Base-by-base conservation (phyloP, 805 yeast species). In the Debaryomyces maramus region DNA sequence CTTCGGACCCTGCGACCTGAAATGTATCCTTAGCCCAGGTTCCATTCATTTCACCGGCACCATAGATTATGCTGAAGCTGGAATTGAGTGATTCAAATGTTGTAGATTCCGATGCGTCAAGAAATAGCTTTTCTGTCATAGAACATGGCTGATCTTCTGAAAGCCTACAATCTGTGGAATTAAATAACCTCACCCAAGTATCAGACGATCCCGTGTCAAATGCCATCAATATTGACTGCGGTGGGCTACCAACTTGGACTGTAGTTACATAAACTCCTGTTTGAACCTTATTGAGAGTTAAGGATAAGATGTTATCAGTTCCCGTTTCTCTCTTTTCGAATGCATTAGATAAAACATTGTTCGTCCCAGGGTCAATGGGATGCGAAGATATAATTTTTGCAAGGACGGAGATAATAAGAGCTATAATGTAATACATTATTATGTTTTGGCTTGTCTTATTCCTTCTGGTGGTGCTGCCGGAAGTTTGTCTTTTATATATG, bases 191-290 rank as follows among this genome's bases (percentile, higher is more conserved):
- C 11, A 39, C 29, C 46, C 46, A 39, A 15, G 38, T 13, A 31
- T 43, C 46, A 23, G 42, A 37, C 6, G 46, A 30, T 11, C 46
- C 46, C 4, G 46, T 36, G 19, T 43, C 46, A 22, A 43, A 39
- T 5, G 34, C 19, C 24, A 43, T 29, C 11, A 28, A 20, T n/a
- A 43, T 11, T 13, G 38, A 35, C 30, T 40, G 46, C 4, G 40
- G 38, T 23, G 43, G 46, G 3, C 36, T 43, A 10, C 46, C 46
- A 20, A 43, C 32, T 10, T 17, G 9, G 10, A 43, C 7, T 4
- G 16, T 20, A 9, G 33, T 19, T 9, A 39, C 26, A 28, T 39
- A 26, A 9, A 23, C 35, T 13, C 39, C 39, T 13, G 34, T 36
- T 19, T 26, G 21, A 13, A 36, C 39, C 24, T 20, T 36, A 10